Evolutionary conservation across 495 filamentous ascomycete species (phyloP), one percentile per base, ranked within the genome.

Genomic region (Aspergillus heteromorphus): DNA sequence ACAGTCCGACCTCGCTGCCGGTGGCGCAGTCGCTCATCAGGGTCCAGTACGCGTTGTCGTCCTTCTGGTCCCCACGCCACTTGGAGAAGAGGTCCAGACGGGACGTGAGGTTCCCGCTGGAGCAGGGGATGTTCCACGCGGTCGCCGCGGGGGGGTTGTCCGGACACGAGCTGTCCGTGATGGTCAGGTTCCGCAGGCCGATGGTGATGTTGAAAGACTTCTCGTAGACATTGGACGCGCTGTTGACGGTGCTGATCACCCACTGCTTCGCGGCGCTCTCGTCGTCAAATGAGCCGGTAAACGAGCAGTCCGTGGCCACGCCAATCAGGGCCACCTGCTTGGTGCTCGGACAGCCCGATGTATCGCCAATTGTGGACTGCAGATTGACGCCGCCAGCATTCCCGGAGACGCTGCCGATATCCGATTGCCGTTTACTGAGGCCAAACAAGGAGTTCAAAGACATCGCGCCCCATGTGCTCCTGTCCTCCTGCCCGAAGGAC

Each of bases 31-130:
- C 91, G 25, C 85, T 95, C 69, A 98, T 71, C 18, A 98, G 73
- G 4, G 90, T 96, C 93, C 93, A 98, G 67, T 92, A 95, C 3
- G 91, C 89, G 66, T 96, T 93, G 40, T 65, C 75, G 66, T 97
- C 93, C 13, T 76, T 70, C 53, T 81, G 75, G 19, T 79, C 66
- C 2, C 91, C 88, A 49, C 93, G 81, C 95, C 95, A 98, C 53
- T 76, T 72, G 1, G 92, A 96, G 68, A 98, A 97, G 9, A 86
- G 73, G 65, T 92, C 92, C 14, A 98, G 74, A 4, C 95, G 88
- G 59, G 85, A 77, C 29, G 86, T 85, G 52, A 98, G 93, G 54
- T 77, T 79, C 36, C 74, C 73, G 11, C 69, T 55, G 20, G 68
- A 74, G 68, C 93, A 98, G 14, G 76, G 76, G 40, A 87, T 66